A percentile compares a stretch with the other conserved stretches of the same genome.
phyloP scores from a whole-genome alignment of 441 rosid species.

The Omphalea diandra region DNA sequence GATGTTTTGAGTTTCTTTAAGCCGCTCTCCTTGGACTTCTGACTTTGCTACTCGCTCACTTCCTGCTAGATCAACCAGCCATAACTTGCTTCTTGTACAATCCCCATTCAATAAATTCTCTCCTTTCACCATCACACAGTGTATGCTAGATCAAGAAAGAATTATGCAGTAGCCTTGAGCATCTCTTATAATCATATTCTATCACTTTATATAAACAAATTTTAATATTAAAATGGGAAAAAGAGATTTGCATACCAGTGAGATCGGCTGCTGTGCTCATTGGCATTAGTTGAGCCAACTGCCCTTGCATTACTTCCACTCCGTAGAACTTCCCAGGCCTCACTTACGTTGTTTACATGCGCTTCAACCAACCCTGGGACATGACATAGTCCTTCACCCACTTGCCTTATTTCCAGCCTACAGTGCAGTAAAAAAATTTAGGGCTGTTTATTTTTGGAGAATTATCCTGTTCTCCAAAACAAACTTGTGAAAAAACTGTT shows the following conservation, averaged over 20 bases:
- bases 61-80: slow-evolving; percentile 97
- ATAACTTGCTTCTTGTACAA: slow-evolving; percentile 85
- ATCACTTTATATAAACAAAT: slow-evolving; percentile 1
- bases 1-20: slow-evolving; percentile 92
- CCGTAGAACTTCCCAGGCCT: slow-evolving; percentile 89
- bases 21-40: slow-evolving; percentile 90
- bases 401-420: slow-evolving; percentile 87
- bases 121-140: slow-evolving; percentile 87
- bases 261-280: slow-evolving; percentile 95
- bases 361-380: slow-evolving; percentile 93
- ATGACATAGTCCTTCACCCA: slow-evolving; percentile 74
- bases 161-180: slow-evolving; percentile 11
- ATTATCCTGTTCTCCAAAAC: background rate
- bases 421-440: slow-evolving; percentile 10
- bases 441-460: background rate
- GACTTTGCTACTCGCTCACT: slow-evolving; percentile 94
- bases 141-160: slow-evolving; percentile 50
- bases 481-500: background rate
- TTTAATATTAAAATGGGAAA: slow-evolving; percentile 3
- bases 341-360: slow-evolving; percentile 61
- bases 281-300: slow-evolving; percentile 83
- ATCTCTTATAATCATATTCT: background rate
- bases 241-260: slow-evolving; percentile 59
- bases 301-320: slow-evolving; percentile 90
- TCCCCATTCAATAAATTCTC: slow-evolving; percentile 86